Base-by-base conservation (phyloP, 257 asterid species). In the Linderniella brevidens region DNA sequence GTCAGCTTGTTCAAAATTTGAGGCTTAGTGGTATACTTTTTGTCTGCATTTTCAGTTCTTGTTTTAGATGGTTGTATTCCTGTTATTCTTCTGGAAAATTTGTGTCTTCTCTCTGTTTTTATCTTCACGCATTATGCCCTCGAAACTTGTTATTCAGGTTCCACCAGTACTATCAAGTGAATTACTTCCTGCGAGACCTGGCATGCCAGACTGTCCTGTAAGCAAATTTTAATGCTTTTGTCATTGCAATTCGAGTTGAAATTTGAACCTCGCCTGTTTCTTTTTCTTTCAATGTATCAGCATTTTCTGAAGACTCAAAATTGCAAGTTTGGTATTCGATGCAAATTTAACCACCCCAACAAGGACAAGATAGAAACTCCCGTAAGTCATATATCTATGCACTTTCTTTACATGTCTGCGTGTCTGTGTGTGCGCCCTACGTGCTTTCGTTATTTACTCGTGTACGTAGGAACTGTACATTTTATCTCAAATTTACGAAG, bases 321-420 rank as follows among this genome's bases (percentile, higher is more conserved):
- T 54, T 88, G 97, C 76, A 88, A 84, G 65, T 88, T 78, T 51
- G 95, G 97, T 29, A 48, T 52, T 58, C 72, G 79, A 62, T 88
- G 97, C 86, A 88, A 60, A 68, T 84, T 88, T 63, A 88, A 88
- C 78, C 98, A 90, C 72, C 98, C 98, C 40, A 75, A 71, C 66
- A 87, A n/a, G n/a, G n/a, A n/a, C n/a, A n/a, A n/a, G n/a, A n/a
- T n/a, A n/a, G n/a, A n/a, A n/a, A n/a, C n/a, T n/a, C n/a, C n/a
- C n/a, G n/a, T n/a, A n/a, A n/a, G n/a, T n/a, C n/a, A n/a, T n/a
- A n/a, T n/a, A n/a, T n/a, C n/a, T n/a, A n/a, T n/a, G n/a, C n/a
- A n/a, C n/a, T n/a, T n/a, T n/a, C n/a, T n/a, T n/a, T n/a, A n/a
- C n/a, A n/a, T n/a, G n/a, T n/a, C n/a, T n/a, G n/a, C n/a, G n/a